These are phyloP conservation scores for Acrodontium crateriforme DNA, from an alignment of 2,329 filamentous ascomycete genomes.

Conservation along the genomic window DNA sequence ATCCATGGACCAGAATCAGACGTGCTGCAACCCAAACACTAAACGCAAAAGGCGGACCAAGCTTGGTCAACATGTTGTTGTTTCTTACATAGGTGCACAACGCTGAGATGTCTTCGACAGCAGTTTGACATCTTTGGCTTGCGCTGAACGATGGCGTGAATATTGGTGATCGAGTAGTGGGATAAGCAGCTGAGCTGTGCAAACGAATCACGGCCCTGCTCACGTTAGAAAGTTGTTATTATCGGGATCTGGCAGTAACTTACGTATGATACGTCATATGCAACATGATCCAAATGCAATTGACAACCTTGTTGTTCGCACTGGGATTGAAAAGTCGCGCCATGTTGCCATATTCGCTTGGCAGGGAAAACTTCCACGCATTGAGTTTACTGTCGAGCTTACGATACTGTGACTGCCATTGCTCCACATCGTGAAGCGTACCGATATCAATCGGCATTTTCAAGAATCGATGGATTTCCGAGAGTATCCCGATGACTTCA, in stretches of 20 bases:
- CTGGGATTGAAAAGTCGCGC: slow-evolving; percentile 55
- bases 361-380: slow-evolving; percentile 71
- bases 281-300: slow-evolving; percentile 79
- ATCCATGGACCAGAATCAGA: slow-evolving; percentile 75
- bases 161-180: slow-evolving; percentile 73
- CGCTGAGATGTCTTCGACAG: slow-evolving; percentile 69
- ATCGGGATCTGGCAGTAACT: slow-evolving; percentile 18
- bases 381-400: slow-evolving; percentile 69
- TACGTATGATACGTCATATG: slow-evolving; percentile 80
- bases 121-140: slow-evolving; percentile 66
- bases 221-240: slow-evolving; percentile 14
- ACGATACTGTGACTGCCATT: slow-evolving; percentile 79
- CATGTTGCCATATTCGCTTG: slow-evolving; percentile 73
- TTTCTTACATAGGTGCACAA: slow-evolving; percentile 66
- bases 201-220: slow-evolving; percentile 61
- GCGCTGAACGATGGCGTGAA: slow-evolving; percentile 83
- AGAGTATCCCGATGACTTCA: slow-evolving; percentile 75
- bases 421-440: slow-evolving; percentile 68
- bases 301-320: slow-evolving; percentile 51
- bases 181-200: slow-evolving; percentile 85
- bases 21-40: slow-evolving; percentile 85
- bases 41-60: slow-evolving; percentile 84
- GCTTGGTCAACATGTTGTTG: slow-evolving; percentile 60
- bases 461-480: slow-evolving; percentile 75
- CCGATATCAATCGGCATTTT: slow-evolving; percentile 84